Evolutionary conservation across 2,329 filamentous ascomycete species (phyloP).

Genomic region (Tolypocladium nubicola): DNA sequence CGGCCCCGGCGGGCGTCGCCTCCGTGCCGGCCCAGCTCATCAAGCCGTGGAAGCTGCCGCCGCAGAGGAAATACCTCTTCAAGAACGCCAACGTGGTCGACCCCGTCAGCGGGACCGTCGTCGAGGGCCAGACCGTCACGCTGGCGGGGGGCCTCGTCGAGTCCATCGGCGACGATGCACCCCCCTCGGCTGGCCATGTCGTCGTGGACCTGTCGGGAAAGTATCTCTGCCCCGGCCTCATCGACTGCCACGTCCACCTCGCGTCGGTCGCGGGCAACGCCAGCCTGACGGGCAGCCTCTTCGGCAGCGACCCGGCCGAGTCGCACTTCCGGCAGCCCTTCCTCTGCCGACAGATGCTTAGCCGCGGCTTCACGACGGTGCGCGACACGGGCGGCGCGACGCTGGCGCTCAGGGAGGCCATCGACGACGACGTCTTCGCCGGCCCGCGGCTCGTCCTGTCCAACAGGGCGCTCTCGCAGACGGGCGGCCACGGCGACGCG

Average conservation of each 20-base stretch:
- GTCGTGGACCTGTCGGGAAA: conserved; percentile 14
- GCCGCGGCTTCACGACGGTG: conserved; percentile 46
- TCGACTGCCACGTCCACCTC: conserved; percentile 23
- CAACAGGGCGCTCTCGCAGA: conserved; percentile 43
- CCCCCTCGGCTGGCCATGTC: background rate
- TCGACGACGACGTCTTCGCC: conserved; percentile 42
- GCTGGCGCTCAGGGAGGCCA: conserved; percentile 42
- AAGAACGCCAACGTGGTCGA: conserved; percentile 34
- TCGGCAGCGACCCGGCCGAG: conserved; percentile 19
- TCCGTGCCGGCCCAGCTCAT: conserved; percentile 8
- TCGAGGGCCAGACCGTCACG: conserved; percentile 17
- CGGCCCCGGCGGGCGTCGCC: background rate
- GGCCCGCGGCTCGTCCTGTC: conserved; percentile 47
- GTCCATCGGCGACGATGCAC: conserved; percentile 7
- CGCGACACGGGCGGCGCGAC: conserved; percentile 48
- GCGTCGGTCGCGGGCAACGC: conserved; percentile 17
- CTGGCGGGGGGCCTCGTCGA: conserved; percentile 23
- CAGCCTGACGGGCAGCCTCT: conserved; percentile 12
- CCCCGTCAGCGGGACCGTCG: conserved; percentile 19
- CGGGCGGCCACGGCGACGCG: conserved; percentile 47
- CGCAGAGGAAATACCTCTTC: conserved; percentile 22
- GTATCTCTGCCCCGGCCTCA: conserved; percentile 21
- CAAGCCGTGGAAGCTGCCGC: conserved; percentile 24
- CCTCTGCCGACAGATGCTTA: conserved; percentile 37
- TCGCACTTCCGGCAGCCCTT: conserved; percentile 35